phyloP scores from a whole-genome alignment of 108 stramenopile genomes.

The Cylindrotheca fusiformis region DNA sequence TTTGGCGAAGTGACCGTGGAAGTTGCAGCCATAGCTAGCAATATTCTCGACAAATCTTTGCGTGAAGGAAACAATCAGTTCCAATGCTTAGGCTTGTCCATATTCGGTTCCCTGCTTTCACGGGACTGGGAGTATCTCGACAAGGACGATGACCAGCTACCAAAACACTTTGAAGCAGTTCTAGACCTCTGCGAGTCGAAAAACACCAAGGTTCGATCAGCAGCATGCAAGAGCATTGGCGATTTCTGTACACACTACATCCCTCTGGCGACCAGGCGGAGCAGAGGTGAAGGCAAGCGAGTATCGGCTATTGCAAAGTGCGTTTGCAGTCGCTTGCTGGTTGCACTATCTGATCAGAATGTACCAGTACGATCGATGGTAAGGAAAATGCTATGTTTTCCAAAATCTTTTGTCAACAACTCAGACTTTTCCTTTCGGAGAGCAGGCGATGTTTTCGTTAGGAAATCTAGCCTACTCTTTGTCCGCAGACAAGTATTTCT shows the following conservation, averaged over 20 bases:
- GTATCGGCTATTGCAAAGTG: conserved; percentile 19
- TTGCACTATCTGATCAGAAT: conserved; percentile 37
- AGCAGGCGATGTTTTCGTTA: conserved; percentile 58
- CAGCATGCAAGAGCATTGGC: conserved; percentile 65
- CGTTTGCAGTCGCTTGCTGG: conserved; percentile 37
- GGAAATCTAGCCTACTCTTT: conserved; percentile 61
- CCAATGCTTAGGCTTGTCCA: conserved; percentile 21
- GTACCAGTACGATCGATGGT: conserved; percentile 61
- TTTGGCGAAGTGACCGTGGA: background rate
- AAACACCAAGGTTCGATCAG: conserved; percentile 45
- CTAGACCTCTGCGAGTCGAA: conserved; percentile 37
- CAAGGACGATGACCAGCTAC: background rate
- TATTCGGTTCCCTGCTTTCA: conserved; percentile 37
- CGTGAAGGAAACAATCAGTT: too few species aligned
- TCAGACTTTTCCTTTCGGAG: conserved; percentile 1
- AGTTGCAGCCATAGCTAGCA: background rate
- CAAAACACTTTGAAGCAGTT: conserved; percentile 26
- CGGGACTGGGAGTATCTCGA: conserved; percentile 53
- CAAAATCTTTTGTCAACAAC: background rate
- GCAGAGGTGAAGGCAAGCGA: conserved; percentile 8
- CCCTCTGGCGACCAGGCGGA: background rate
- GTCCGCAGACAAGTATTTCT: conserved; percentile 10
- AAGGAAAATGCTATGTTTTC: background rate
- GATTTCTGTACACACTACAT: conserved; percentile 51
- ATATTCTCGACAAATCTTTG: background rate